Evolutionary conservation across 169 alveolate species (phyloP).

Genomic region (Eimeria tenella): DNA sequence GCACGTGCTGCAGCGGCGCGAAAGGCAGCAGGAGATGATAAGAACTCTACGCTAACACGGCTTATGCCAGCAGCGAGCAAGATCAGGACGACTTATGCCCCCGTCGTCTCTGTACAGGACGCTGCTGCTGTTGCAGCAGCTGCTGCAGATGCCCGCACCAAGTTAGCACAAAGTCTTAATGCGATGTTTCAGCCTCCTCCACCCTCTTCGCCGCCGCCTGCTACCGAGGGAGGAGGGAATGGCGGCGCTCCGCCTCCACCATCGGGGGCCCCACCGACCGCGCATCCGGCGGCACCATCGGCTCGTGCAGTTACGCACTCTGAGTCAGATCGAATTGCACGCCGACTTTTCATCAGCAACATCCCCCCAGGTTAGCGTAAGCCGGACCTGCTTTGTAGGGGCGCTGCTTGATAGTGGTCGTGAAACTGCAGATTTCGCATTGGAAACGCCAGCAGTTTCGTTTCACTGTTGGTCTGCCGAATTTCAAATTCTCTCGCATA

Average conservation of each 20-base stretch:
- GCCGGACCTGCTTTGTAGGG: background rate
- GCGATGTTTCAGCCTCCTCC: constrained; percentile 71
- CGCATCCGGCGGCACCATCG: constrained; percentile 40
- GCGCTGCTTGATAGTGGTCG: background rate
- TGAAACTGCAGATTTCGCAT: background rate
- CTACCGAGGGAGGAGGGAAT: constrained; percentile 41
- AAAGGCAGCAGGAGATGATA: constrained; percentile 67
- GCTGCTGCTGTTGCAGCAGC: constrained; percentile 67
- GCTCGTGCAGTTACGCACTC: constrained; percentile 24
- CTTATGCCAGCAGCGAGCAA: constrained; percentile 69
- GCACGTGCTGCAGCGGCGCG: constrained; percentile 73
- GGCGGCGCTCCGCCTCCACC: background rate
- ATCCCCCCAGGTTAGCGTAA: constrained; percentile 37
- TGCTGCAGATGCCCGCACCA: constrained; percentile 67
- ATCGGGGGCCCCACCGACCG: constrained; percentile 7
- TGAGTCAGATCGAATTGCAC: constrained; percentile 68
- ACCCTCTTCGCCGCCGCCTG: constrained; percentile 64
- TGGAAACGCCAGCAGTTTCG: no score
- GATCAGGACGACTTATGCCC: constrained; percentile 47
- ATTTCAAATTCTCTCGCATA: no score
- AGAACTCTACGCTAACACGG: constrained; percentile 45
- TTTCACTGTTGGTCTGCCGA: no score
- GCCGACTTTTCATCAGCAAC: constrained; percentile 56
- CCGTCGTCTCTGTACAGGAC: constrained; percentile 35
- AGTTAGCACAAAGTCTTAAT: constrained; percentile 56